Evolutionary conservation across 2,329 filamentous ascomycete species (phyloP), one percentile per base, ranked within the genome.

Genomic region (Ascosphaera pollenicola): DNA sequence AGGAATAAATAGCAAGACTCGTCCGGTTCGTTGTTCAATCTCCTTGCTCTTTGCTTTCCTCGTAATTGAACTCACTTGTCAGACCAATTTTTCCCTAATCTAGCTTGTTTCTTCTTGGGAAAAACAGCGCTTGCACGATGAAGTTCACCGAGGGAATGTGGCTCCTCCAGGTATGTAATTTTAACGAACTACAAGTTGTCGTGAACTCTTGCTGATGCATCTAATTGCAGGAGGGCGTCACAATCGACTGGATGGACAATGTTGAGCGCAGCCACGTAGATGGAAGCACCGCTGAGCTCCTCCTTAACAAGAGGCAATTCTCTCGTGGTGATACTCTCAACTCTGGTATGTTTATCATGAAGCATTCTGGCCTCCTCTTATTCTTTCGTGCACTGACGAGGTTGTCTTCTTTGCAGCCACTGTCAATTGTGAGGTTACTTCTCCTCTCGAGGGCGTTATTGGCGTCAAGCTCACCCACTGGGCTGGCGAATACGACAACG

Each of bases 181-280:
- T n/a, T n/a, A n/a, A n/a, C n/a, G n/a, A n/a, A n/a, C n/a, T n/a
- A n/a, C n/a, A n/a, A n/a, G n/a, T n/a, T n/a, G n/a, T n/a, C n/a
- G n/a, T n/a, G n/a, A n/a, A n/a, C n/a, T n/a, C n/a, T 18, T n/a
- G 7, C 34, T 35, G 7, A 16, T 18, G 6, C 15, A 6, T 18
- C 6, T 16, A 16, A 16, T 35, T 7, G 6, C 15, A 57, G 54
- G 54, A 58, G 36, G 55, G 55, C 38, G 47, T 57, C 35, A 46
- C 42, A 13, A 53, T 59, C 41, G 56, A 59, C 39, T 60, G 57
- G 57, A 59, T 60, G 56, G 54, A 51, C 46, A 57, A 60, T 45
- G 54, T 59, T 28, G 57, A 60, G 43, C 46, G 56, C 43, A 35
- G 53, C 15, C 44, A 42, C 15, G 39, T 54, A 17, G 45, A 54